Evolutionary conservation across 495 filamentous ascomycete species (phyloP), one percentile per base, ranked within the genome.

Genomic region (Chaetomium fimeti): DNA sequence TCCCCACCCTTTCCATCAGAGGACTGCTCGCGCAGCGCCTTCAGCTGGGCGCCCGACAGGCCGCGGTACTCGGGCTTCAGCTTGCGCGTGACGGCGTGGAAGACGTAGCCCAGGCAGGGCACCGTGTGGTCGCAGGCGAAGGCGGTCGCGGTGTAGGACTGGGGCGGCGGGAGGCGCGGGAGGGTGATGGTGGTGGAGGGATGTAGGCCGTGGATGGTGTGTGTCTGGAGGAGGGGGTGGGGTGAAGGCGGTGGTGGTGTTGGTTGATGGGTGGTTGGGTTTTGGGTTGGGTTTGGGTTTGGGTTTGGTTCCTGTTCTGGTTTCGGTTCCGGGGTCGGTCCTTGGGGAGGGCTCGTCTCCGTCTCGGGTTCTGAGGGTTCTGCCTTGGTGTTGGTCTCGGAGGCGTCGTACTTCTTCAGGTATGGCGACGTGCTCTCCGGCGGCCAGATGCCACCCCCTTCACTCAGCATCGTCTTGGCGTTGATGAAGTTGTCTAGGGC

Each of bases 61-160:
- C 38, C 27, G 0, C 51, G 40, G 52, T 66, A 76, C 49, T 74
- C 68, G 1, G 71, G 66, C 13, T 55, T 57, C 9, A 78, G 72
- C 28, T 69, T 71, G 24, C 54, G 63, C 0, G 72, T 76, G 1
- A 65, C 70, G 6, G 60, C 53, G 55, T 43, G 45, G 64, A 78
- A 78, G 66, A 78, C 63, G 62, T 78, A 78, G 25, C 76, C 76
- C 0, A 78, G 36, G 54, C 72, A 76, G n/a, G 76, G 75, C 0
- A 78, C 67, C 1, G 68, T 73, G 58, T 78, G 76, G 62, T 77
- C 69, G 64, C 76, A 78, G 0, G 32, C 27, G 40, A 78, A 75
- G 15, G 70, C 75, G 18, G 61, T 66, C 28, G 72, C 76, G 2
- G 64, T 67, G 66, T 75, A 66, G 63, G 60, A 60, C 8, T 63